phyloP scores from a whole-genome alignment of 2,329 filamentous ascomycete species.

The Talaromyces sp. region DNA sequence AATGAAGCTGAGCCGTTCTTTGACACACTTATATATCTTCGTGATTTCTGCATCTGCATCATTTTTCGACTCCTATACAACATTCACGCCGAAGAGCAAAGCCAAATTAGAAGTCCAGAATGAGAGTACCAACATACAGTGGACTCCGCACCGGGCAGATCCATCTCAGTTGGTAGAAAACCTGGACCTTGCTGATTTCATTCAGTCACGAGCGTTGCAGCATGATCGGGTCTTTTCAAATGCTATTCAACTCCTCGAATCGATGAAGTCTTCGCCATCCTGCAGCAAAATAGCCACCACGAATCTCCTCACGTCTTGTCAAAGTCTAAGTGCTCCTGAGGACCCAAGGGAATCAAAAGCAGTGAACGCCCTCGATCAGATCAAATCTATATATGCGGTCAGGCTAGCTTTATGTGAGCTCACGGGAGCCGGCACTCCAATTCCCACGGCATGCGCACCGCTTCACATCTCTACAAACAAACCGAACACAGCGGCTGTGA shows the following conservation, averaged over 20 bases:
- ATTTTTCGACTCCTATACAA: constrained; percentile 5
- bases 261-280: constrained; percentile 42
- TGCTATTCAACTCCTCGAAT: constrained; percentile 40
- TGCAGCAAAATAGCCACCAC: constrained; percentile 51
- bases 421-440: constrained; percentile 44
- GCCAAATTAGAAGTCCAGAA: background rate
- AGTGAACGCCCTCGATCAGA: constrained; percentile 34
- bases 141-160: constrained; percentile 5
- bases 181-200: constrained; percentile 23
- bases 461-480: constrained; percentile 37
- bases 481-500: background rate
- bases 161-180: constrained; percentile 13
- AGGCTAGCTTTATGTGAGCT: constrained; percentile 61
- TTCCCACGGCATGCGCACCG: constrained; percentile 49
- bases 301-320: constrained; percentile 50
- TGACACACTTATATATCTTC: background rate
- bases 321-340: constrained; percentile 39
- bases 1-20: background rate
- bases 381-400: constrained; percentile 56
- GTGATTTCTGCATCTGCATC: background rate
- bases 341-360: constrained; percentile 19
- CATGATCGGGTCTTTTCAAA: constrained; percentile 35
- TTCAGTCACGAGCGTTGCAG: constrained; percentile 19
- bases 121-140: background rate
- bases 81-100: constrained; percentile 12